phyloP scores from a whole-genome alignment of 306 rosid genomes.

The Nissolia schottii region DNA sequence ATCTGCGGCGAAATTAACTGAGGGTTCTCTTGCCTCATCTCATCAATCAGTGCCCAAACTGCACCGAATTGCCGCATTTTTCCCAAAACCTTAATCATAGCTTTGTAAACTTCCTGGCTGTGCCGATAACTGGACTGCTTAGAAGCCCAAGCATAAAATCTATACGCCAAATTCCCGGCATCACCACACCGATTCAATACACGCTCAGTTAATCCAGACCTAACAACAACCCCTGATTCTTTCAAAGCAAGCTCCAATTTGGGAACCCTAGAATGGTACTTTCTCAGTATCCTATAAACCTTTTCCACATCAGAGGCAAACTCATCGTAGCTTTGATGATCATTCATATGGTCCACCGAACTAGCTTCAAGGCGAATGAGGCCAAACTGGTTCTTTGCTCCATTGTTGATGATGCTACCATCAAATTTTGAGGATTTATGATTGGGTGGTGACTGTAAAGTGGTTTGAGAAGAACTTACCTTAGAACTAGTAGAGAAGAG shows the following conservation, averaged over 20 bases:
- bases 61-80: conserved; percentile 86
- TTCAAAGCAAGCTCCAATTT: conserved; percentile 75
- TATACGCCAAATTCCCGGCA: conserved; percentile 75
- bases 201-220: conserved; percentile 65
- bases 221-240: conserved; percentile 64
- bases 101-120: conserved; percentile 60
- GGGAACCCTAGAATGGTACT: conserved; percentile 69
- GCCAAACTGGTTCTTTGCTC: conserved; percentile 29
- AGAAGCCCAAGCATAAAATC: conserved; percentile 72
- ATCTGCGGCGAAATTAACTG: conserved; percentile 52
- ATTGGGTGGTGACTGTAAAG: background rate
- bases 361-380: conserved; percentile 33
- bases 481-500: conserved; percentile 20
- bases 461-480: conserved; percentile 1
- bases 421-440: background rate
- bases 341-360: conserved; percentile 6
- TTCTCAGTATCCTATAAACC: conserved; percentile 58
- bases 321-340: conserved; percentile 36
- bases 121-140: conserved; percentile 59
- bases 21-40: conserved; percentile 73
- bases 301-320: conserved; percentile 72
- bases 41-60: conserved; percentile 80
- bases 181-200: conserved; percentile 74
- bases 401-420: background rate
- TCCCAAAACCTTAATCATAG: conserved; percentile 65